Evolutionary conservation across 148 eudicot species (phyloP).

Genomic region (Simmondsia chinensis): DNA sequence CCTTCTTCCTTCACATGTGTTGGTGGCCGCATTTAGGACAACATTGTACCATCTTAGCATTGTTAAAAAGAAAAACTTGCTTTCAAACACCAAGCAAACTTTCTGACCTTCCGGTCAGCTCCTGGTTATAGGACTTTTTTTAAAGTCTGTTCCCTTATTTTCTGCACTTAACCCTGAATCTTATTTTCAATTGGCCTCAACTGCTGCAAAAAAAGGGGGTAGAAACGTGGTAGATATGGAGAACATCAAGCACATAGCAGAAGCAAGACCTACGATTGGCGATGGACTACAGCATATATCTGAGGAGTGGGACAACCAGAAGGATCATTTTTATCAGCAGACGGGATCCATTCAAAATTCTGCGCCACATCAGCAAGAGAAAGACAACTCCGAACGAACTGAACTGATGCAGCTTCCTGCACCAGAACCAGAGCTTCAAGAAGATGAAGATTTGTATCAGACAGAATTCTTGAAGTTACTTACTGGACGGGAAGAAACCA

Average conservation of each 20-base stretch:
- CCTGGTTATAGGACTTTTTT: no score
- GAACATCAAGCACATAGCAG: constrained; percentile 62
- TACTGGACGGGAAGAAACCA: constrained; percentile 1
- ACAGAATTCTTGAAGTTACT: constrained; percentile 15
- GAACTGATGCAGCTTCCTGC: constrained; percentile 1
- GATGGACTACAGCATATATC: constrained; percentile 41
- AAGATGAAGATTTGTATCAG: constrained; percentile 3
- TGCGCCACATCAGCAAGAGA: constrained; percentile 1
- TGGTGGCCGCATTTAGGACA: no score
- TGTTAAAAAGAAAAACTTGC: no score
- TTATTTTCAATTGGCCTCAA: neutral
- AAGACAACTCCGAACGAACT: neutral
- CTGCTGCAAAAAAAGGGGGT: constrained; percentile 35
- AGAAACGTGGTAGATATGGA: constrained; percentile 38
- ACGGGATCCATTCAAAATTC: constrained; percentile 18
- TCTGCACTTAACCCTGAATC: neutral
- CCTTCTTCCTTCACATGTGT: no score
- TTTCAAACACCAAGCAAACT: no score
- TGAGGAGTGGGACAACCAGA: constrained; percentile 50
- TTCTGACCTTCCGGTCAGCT: no score
- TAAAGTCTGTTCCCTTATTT: neutral
- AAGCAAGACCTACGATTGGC: constrained; percentile 32
- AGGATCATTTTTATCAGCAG: constrained; percentile 41
- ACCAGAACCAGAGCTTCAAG: constrained; percentile 1
- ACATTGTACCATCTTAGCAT: no score